These are phyloP conservation scores for Cryptococcus hybrid DNA, from an alignment of 1,284 basidiomycete genomes.

Conservation along the genomic window DNA sequence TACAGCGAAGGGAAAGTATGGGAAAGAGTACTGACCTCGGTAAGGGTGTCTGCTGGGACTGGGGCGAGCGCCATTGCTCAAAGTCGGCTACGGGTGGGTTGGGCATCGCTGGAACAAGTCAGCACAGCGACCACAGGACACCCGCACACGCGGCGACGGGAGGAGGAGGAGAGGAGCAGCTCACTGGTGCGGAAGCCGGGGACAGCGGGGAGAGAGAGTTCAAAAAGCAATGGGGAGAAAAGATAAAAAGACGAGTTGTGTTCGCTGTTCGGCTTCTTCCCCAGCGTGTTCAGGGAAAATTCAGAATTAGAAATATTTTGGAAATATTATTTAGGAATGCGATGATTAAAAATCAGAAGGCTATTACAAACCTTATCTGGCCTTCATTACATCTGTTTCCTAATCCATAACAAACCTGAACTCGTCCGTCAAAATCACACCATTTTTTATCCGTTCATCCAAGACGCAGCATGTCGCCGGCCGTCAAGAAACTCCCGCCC, in stretches of 20 bases:
- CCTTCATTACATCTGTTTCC: background rate
- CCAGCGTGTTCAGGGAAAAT: no score
- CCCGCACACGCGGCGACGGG: background rate
- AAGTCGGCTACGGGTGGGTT: conserved; percentile 4
- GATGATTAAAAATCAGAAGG: background rate
- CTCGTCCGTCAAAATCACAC: background rate
- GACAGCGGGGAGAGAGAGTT: background rate
- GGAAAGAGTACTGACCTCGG: conserved; percentile 22
- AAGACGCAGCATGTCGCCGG: background rate
- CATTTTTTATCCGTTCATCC: background rate
- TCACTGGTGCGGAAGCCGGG: background rate
- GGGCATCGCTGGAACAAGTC: background rate
- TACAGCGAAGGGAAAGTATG: background rate
- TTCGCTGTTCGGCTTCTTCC: no score
- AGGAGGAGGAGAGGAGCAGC: background rate
- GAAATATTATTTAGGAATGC: background rate
- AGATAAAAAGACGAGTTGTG: background rate
- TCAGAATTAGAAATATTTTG: background rate
- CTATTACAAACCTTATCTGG: background rate
- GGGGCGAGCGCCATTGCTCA: conserved; percentile 28
- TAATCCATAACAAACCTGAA: background rate
- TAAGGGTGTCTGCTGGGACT: conserved; percentile 26
- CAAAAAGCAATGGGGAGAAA: background rate
- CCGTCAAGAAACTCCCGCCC: conserved; percentile 11
- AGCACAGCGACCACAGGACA: background rate